phyloP scores from a whole-genome alignment of 1,284 basidiomycete genomes.

The Sanghuangporus baumii region DNA sequence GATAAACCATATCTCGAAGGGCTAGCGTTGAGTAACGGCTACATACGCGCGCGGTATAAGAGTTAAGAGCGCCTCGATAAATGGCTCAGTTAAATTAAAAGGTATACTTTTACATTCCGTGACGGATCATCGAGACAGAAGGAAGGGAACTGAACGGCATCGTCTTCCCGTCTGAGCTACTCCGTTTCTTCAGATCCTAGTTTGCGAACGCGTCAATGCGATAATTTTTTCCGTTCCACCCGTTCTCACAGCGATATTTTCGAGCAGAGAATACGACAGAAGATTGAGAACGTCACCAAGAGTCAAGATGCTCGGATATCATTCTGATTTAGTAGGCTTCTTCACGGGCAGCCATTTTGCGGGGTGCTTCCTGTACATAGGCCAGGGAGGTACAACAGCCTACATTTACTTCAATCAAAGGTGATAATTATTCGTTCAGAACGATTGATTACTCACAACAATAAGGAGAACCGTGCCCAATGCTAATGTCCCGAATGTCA shows the following conservation, averaged over 20 bases:
- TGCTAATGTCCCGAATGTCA: conserved; percentile 52
- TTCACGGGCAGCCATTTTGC: conserved; percentile 54
- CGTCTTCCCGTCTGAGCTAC: background rate
- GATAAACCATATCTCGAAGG: no score
- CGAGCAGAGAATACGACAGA: background rate
- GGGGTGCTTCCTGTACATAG: conserved; percentile 56
- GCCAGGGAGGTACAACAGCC: conserved; percentile 68
- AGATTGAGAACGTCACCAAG: background rate
- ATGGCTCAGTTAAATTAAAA: no score
- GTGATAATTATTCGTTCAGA: background rate
- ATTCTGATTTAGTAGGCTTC: conserved; percentile 10
- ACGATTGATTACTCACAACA: conserved; percentile 41
- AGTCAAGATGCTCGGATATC: background rate
- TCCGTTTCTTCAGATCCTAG: background rate
- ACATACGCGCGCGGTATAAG: no score
- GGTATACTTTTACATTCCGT: no score
- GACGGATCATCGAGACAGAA: background rate
- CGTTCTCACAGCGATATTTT: background rate
- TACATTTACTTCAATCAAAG: conserved; percentile 23
- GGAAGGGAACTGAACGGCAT: background rate
- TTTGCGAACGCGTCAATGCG: background rate
- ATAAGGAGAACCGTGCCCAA: conserved; percentile 39
- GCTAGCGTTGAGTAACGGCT: no score
- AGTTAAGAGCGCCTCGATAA: no score
- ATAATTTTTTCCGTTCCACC: background rate